Percentiles rank a stretch among this genome's conserved stretches.
phyloP scores from a whole-genome alignment of 768 basidiomycete genomes.

The Zangia roseola region DNA sequence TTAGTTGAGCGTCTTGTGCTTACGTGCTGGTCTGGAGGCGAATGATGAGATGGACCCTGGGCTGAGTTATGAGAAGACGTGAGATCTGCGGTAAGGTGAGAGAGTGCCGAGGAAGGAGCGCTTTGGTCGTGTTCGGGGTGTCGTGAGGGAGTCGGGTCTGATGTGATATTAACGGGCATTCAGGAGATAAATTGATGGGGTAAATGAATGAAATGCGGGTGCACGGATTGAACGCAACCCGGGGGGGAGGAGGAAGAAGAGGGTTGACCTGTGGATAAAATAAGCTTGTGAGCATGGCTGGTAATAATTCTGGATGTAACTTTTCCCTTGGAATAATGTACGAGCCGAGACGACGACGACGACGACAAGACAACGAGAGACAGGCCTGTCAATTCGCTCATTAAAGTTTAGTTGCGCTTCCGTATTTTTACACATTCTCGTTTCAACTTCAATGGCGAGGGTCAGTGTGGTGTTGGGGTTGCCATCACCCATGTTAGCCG shows the following conservation, averaged over 20 bases:
- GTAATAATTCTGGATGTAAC: conserved; percentile 1
- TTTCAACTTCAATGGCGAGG: no score
- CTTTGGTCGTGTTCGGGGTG: conserved; percentile 18
- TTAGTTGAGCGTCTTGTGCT: conserved; percentile 18
- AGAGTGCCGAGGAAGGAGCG: neutral
- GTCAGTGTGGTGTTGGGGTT: no score
- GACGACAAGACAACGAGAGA: conserved; percentile 5
- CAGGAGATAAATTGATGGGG: conserved; percentile 12
- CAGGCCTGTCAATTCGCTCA: conserved; percentile 15
- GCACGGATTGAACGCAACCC: conserved; percentile 6
- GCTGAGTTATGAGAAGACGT: conserved; percentile 10
- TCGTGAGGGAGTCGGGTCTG: conserved; percentile 20
- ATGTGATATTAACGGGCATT: conserved; percentile 27
- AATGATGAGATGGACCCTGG: conserved; percentile 15
- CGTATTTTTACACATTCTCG: neutral
- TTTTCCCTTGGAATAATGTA: neutral
- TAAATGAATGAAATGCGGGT: conserved; percentile 13
- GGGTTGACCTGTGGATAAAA: conserved; percentile 4
- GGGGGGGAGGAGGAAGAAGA: neutral
- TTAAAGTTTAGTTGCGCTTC: conserved; percentile 1
- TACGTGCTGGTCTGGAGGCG: conserved; percentile 22
- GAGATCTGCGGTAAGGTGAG: conserved; percentile 11
- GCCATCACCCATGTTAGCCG: no score
- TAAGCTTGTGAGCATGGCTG: neutral
- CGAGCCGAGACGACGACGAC: neutral